A percentile compares a stretch with the other conserved stretches of the same genome.
Evolutionary conservation across 148 eudicot genomes (phyloP).

Genomic region (Fagopyrum tataricum): DNA sequence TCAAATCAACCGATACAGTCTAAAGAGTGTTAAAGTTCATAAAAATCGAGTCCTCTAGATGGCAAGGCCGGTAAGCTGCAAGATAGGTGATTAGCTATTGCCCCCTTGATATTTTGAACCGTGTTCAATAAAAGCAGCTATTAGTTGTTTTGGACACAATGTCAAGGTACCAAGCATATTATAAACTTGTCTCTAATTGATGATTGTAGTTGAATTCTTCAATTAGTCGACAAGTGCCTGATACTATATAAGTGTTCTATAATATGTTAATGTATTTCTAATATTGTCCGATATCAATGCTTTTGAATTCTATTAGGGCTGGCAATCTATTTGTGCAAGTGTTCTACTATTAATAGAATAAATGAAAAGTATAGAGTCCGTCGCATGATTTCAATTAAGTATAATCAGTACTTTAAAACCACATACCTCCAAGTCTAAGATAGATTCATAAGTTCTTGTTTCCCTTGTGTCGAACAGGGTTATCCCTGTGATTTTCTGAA

Average conservation of each 20-base stretch:
- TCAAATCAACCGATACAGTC: not conserved
- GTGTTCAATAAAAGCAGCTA: not conserved
- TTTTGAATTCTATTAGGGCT: not conserved
- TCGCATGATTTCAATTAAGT: not conserved
- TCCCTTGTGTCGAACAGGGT: slow-evolving; percentile 79
- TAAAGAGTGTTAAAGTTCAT: not conserved
- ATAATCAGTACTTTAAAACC: not conserved
- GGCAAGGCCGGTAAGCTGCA: not conserved
- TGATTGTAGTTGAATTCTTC: too few relatives aligned
- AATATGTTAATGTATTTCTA: not conserved
- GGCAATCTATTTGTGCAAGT: not conserved
- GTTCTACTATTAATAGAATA: not conserved
- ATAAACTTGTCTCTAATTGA: too few relatives aligned
- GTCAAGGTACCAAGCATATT: too few relatives aligned
- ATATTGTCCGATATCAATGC: not conserved
- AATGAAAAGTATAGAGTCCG: not conserved
- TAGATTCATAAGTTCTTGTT: slow-evolving; percentile 77
- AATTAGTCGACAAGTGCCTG: too few relatives aligned
- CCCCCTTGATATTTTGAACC: not conserved
- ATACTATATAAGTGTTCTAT: too few relatives aligned
- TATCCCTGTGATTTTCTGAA: slow-evolving; percentile 91
- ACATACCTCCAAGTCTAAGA: slow-evolving; percentile 81
- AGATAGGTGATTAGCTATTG: not conserved
- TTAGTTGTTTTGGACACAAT: too few relatives aligned
- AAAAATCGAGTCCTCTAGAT: not conserved